These are phyloP conservation scores for Pelagophyceae sp. DNA, from an alignment of 352 stramenopile species.

Conservation along the genomic window DNA sequence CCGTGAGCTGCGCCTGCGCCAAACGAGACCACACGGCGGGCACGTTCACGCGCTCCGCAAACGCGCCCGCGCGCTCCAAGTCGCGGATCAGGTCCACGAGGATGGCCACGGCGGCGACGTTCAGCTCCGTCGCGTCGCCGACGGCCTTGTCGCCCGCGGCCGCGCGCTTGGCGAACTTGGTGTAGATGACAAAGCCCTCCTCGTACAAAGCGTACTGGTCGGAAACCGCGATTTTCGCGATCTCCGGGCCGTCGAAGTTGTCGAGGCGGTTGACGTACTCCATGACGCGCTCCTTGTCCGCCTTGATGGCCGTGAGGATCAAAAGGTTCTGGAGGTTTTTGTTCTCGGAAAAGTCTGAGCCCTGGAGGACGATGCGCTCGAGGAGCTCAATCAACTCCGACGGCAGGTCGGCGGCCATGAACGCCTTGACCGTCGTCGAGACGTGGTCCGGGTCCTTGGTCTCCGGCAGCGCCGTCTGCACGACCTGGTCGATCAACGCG, in stretches of 20 bases:
- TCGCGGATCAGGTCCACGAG: slow-evolving; percentile 84
- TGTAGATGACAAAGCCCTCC: slow-evolving; percentile 99
- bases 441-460: slow-evolving; percentile 97
- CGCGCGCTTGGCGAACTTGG: slow-evolving; percentile 82
- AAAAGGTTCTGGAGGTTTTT: slow-evolving; percentile 99
- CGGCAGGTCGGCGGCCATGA: slow-evolving; percentile 98
- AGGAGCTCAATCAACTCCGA: slow-evolving; percentile 97
- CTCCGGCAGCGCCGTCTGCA: slow-evolving; percentile 98
- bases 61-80: slow-evolving; percentile 95
- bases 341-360: slow-evolving; percentile 98
- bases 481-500: slow-evolving; percentile 95
- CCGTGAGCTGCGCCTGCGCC: slow-evolving; percentile 86
- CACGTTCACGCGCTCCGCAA: slow-evolving; percentile 95
- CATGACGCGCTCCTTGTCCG: slow-evolving; percentile 93
- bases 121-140: slow-evolving; percentile 86
- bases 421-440: slow-evolving; percentile 98
- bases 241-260: slow-evolving; percentile 99
- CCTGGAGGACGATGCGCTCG: slow-evolving; percentile 98
- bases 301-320: slow-evolving; percentile 98
- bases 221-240: slow-evolving; percentile 94
- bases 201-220: slow-evolving; percentile 98
- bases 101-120: slow-evolving; percentile 66
- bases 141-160: slow-evolving; percentile 51
- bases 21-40: slow-evolving; percentile 97
- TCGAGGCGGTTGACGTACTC: slow-evolving; percentile 99